Evolutionary conservation across 1,139 yeast genomes (phyloP).

Genomic region (Blastobotrys buckinghamii): DNA sequence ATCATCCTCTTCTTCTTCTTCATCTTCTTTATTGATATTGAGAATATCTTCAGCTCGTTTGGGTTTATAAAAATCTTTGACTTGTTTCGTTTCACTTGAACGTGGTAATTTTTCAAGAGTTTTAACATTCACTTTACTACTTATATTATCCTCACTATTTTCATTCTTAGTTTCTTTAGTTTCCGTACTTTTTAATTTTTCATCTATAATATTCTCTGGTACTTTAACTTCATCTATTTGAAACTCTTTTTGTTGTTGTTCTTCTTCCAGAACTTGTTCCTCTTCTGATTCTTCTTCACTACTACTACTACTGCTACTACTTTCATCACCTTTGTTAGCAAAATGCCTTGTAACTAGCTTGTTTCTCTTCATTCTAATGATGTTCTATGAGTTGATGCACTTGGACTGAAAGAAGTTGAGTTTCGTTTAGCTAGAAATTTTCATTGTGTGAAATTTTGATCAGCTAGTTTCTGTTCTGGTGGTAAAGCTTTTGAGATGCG

Average conservation of each 20-base stretch:
- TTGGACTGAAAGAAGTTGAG: too few relatives aligned
- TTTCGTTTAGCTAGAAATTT: too few relatives aligned
- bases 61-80: conserved; percentile 3
- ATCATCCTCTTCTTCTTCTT: conserved; percentile 11
- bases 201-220: neutral
- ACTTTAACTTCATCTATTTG: neutral
- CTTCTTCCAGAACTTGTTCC: conserved; percentile 9
- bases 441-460: too few relatives aligned
- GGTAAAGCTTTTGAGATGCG: too few relatives aligned
- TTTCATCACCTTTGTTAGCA: conserved; percentile 19
- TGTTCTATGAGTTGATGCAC: too few relatives aligned
- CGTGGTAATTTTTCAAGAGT: neutral
- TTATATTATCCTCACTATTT: neutral
- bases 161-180: neutral
- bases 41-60: conserved; percentile 5
- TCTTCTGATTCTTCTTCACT: conserved; percentile 10
- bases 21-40: neutral
- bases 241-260: conserved; percentile 11
- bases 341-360: conserved; percentile 19
- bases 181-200: too few relatives aligned
- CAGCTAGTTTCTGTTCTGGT: too few relatives aligned
- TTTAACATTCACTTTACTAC: neutral
- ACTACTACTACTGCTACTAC: conserved; percentile 7
- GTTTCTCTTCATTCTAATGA: neutral
- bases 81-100: neutral